phyloP scores from a whole-genome alignment of 331 rosid species.

The Ulmus americana region DNA sequence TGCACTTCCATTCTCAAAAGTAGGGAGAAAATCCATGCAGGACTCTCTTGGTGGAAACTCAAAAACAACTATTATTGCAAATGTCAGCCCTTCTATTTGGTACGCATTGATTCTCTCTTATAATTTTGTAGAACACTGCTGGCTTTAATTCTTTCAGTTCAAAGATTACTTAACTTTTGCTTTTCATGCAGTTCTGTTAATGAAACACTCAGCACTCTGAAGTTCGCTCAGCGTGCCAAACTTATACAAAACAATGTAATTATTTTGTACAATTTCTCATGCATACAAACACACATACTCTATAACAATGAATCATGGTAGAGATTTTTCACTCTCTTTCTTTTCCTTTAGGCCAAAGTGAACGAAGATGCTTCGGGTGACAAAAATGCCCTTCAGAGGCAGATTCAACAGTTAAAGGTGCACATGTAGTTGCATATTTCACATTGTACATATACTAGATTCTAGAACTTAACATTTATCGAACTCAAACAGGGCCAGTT shows the following conservation, averaged over 20 bases:
- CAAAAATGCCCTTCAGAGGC: conserved; percentile 71
- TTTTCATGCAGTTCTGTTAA: conserved; percentile 64
- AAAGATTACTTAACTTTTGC: conserved; percentile 21
- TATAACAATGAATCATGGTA: neutral
- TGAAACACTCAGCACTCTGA: conserved; percentile 89
- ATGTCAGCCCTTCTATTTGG: conserved; percentile 95
- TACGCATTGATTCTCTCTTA: conserved; percentile 35
- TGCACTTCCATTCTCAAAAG: neutral
- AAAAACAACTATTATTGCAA: conserved; percentile 85
- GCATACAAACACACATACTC: neutral
- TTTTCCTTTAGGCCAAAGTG: conserved; percentile 68
- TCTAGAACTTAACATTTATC: conserved; percentile 25
- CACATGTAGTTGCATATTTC: conserved; percentile 17
- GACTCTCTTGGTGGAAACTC: conserved; percentile 98
- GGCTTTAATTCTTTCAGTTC: neutral
- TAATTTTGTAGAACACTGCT: conserved; percentile 10
- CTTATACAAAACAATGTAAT: conserved; percentile 90
- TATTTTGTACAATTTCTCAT: neutral
- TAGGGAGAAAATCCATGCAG: conserved; percentile 32
- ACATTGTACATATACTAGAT: conserved; percentile 11
- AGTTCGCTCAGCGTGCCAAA: conserved; percentile 99
- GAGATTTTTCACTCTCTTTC: conserved; percentile 9
- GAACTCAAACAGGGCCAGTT: conserved; percentile 60
- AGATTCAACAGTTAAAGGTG: conserved; percentile 88
- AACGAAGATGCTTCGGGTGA: conserved; percentile 93